phyloP scores from a whole-genome alignment of 2,329 filamentous ascomycete genomes.

The Phoma herbarum region DNA sequence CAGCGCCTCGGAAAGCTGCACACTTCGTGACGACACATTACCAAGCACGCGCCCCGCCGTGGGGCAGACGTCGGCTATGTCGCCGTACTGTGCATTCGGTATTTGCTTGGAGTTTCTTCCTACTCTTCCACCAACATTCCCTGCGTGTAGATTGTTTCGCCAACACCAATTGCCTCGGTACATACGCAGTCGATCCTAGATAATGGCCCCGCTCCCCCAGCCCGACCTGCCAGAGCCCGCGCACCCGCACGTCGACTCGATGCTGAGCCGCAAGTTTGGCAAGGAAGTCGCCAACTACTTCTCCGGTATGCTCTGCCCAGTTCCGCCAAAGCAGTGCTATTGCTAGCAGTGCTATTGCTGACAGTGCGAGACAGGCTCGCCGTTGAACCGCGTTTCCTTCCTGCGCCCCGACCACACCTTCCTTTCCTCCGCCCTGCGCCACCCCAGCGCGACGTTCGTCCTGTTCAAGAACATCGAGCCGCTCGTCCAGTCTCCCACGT shows the following conservation, averaged over 20 bases:
- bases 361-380: slow-evolving; percentile 62
- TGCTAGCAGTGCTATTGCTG: neutral
- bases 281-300: slow-evolving; percentile 86
- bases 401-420: slow-evolving; percentile 76
- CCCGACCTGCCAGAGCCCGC: slow-evolving; percentile 66
- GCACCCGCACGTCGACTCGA: slow-evolving; percentile 68
- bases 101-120: neutral
- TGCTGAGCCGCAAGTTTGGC: slow-evolving; percentile 80
- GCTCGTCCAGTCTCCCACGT: slow-evolving; percentile 67
- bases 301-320: no score
- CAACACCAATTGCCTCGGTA: neutral
- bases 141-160: neutral
- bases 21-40: slow-evolving; percentile 20
- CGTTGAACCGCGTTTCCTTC: slow-evolving; percentile 81
- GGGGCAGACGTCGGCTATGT: slow-evolving; percentile 21
- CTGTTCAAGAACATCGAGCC: slow-evolving; percentile 82
- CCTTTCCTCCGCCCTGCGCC: slow-evolving; percentile 71
- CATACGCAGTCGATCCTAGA: slow-evolving; percentile 6
- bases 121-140: no score
- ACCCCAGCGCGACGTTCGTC: slow-evolving; percentile 75
- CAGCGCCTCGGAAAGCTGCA: slow-evolving; percentile 2
- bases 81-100: neutral
- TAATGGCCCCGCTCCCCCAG: slow-evolving; percentile 46
- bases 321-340: no score
- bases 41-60: slow-evolving; percentile 25